These are phyloP conservation scores for Ganoderma resinaceum DNA, from an alignment of 1,284 basidiomycete genomes.

Conservation along the genomic window DNA sequence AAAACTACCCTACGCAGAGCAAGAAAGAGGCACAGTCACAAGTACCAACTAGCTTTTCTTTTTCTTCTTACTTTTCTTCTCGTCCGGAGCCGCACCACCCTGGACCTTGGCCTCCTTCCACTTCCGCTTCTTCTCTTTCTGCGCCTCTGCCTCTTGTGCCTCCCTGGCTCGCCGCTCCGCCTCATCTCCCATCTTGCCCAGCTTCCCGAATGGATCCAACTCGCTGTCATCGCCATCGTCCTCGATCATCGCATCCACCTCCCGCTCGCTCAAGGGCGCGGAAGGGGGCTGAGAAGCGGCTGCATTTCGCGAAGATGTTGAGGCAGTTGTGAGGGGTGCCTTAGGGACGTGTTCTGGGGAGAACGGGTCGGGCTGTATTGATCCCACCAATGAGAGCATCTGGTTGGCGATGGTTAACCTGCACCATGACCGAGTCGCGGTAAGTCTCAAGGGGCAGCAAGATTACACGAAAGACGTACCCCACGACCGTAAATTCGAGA, in stretches of 20 bases:
- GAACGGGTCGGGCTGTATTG: conserved; percentile 88
- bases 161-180: conserved; percentile 39
- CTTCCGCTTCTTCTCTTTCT: conserved; percentile 42
- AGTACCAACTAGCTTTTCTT: conserved; percentile 38
- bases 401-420: conserved; percentile 94
- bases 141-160: conserved; percentile 37
- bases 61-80: conserved; percentile 45
- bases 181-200: conserved; percentile 45
- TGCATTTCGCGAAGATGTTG: conserved; percentile 5
- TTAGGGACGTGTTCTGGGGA: conserved; percentile 64
- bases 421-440: conserved; percentile 20
- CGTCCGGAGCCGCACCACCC: conserved; percentile 35
- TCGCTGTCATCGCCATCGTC: conserved; percentile 34
- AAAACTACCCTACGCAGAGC: background rate
- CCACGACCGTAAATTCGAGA: conserved; percentile 90
- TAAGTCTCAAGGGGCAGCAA: conserved; percentile 6
- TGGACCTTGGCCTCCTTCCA: conserved; percentile 39
- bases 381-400: conserved; percentile 93
- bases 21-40: background rate
- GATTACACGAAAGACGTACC: conserved; percentile 60
- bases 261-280: conserved; percentile 22
- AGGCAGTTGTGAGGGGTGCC: conserved; percentile 30
- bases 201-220: conserved; percentile 49
- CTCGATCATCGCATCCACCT: conserved; percentile 38
- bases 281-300: conserved; percentile 13